phyloP scores from a whole-genome alignment of 2,329 filamentous ascomycete genomes.

The Didymella pinodella region DNA sequence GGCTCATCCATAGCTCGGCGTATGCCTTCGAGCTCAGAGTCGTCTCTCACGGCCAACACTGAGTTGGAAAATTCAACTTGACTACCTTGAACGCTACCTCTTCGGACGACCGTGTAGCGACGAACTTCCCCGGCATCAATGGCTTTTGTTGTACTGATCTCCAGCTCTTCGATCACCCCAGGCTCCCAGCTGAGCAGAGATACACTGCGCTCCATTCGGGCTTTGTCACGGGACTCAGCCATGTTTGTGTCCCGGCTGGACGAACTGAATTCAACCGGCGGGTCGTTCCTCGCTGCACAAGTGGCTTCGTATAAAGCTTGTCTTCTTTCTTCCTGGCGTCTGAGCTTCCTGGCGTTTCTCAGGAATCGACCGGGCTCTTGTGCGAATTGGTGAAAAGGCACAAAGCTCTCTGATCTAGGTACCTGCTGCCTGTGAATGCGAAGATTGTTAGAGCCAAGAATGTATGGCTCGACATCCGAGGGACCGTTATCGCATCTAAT shows the following conservation, averaged over 20 bases:
- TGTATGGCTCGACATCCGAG: background rate
- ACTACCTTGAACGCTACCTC: too few relatives aligned
- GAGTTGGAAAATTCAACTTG: background rate
- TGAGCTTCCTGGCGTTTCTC: background rate
- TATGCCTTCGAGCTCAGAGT: background rate
- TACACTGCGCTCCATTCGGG: background rate
- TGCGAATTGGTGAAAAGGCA: background rate
- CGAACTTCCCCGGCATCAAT: background rate
- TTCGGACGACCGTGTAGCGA: background rate
- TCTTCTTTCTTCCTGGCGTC: background rate
- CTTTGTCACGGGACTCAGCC: background rate
- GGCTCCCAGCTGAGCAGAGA: background rate
- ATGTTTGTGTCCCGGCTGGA: background rate
- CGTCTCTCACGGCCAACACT: background rate
- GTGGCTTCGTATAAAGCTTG: background rate
- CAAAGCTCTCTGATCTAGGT: background rate
- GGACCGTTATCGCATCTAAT: background rate
- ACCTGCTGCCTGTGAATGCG: background rate
- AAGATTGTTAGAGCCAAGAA: background rate
- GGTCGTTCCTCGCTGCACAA: background rate
- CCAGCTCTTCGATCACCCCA: background rate
- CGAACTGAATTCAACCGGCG: too few relatives aligned
- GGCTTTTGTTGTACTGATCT: background rate
- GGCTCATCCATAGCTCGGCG: background rate
- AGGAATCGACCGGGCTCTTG: background rate